Conservation (phyloP, 2,329 filamentous ascomycete species). For the Pyrenophora teres region DNA sequence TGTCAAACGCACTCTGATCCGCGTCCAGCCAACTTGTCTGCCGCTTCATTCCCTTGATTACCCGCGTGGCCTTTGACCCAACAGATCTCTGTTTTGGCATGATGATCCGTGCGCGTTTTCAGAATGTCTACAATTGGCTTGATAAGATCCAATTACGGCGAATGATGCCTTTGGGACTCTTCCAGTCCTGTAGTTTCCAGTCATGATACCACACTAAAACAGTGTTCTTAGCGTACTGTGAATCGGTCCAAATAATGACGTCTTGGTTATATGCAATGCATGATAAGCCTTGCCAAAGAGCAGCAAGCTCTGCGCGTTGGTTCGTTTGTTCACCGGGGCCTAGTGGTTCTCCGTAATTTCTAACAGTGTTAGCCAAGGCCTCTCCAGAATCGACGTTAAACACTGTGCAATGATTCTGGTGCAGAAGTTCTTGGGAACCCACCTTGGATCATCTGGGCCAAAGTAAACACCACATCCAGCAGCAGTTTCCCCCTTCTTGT, state of each 20-base stretch:
- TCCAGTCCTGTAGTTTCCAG: not conserved
- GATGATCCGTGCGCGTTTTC: no score
- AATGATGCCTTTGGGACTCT: no score
- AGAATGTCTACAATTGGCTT: no score
- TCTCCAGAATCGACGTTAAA: no score
- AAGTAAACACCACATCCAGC: slow-evolving; percentile 57
- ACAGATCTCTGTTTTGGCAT: slow-evolving; percentile 66
- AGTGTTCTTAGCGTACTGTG: no score
- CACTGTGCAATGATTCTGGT: no score
- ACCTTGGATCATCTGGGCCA: slow-evolving; percentile 58
- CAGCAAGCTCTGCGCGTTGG: slow-evolving; percentile 86
- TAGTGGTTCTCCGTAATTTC: slow-evolving; percentile 75
- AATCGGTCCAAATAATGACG: not conserved
- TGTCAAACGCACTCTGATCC: slow-evolving; percentile 55
- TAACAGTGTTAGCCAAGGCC: slow-evolving; percentile 29
- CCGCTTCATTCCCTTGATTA: slow-evolving; percentile 74
- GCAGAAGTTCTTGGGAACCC: slow-evolving; percentile 22
- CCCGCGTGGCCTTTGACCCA: slow-evolving; percentile 85
- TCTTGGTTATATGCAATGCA: not conserved
- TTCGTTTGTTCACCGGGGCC: slow-evolving; percentile 75
- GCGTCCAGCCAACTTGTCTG: slow-evolving; percentile 75
- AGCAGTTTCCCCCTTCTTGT: slow-evolving; percentile 51
- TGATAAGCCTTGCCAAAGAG: slow-evolving; percentile 60
- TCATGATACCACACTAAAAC: not conserved
- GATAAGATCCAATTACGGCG: no score